Evolutionary conservation across 176 grass and related monocot species (phyloP).

Genomic region (Raddia distichophylla): DNA sequence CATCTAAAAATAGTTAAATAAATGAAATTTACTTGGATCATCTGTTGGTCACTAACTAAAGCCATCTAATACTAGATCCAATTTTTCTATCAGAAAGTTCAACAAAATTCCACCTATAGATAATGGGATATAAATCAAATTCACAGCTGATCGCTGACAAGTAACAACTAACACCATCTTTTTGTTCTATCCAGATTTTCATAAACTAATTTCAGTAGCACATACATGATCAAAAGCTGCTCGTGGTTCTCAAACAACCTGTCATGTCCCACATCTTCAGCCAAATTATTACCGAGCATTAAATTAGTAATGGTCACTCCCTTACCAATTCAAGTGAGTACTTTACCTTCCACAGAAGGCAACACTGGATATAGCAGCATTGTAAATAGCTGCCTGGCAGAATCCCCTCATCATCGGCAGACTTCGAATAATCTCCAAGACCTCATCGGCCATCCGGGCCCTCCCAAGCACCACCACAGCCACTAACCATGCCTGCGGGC

Average conservation of each 20-base stretch:
- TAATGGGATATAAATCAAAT: not conserved
- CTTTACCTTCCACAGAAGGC: constrained; percentile 40
- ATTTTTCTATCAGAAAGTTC: not conserved
- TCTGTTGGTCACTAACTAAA: constrained; percentile 18
- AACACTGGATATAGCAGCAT: constrained; percentile 40
- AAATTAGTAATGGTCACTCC: constrained; percentile 20
- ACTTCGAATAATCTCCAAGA: constrained; percentile 35
- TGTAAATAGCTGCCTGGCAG: constrained; percentile 35
- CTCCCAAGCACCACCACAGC: constrained; percentile 40
- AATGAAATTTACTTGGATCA: constrained; percentile 14
- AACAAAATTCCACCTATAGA: not conserved
- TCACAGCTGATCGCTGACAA: constrained; percentile 8
- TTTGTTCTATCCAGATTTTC: not conserved
- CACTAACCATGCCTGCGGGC: constrained; percentile 5
- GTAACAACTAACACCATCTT: not conserved
- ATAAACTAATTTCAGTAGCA: not conserved
- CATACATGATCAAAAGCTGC: not conserved
- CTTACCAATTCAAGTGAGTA: not conserved
- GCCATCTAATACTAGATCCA: not conserved
- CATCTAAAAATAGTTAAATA: not conserved
- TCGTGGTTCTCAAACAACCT: not conserved
- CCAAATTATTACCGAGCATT: not conserved
- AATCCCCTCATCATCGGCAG: constrained; percentile 32
- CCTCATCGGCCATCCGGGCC: constrained; percentile 34
- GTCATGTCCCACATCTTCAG: not conserved